Conservation (phyloP, 495 filamentous ascomycete genomes). For the Penicillium psychrofluorescens region DNA sequence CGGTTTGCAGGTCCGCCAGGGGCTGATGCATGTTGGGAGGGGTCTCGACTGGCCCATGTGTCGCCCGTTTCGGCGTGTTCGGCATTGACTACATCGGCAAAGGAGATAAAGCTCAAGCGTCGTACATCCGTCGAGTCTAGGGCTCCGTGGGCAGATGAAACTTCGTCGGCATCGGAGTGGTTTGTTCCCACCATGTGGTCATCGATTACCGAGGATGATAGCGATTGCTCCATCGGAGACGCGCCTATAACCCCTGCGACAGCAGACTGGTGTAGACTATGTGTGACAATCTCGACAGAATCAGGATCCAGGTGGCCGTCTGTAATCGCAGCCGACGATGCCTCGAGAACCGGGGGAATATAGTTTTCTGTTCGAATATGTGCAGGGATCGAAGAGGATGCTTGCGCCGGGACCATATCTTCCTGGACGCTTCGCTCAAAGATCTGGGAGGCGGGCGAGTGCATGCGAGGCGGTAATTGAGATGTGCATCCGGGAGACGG, state of each 20-base stretch:
- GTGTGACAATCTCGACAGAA: conserved; percentile 81
- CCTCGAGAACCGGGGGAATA: conserved; percentile 84
- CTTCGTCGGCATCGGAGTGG: conserved; percentile 50
- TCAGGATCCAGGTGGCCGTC: conserved; percentile 48
- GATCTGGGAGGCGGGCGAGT: conserved; percentile 72
- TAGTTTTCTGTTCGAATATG: conserved; percentile 90
- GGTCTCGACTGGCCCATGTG: conserved; percentile 38
- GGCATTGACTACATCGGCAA: conserved; percentile 88
- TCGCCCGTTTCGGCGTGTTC: conserved; percentile 55
- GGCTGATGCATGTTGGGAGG: conserved; percentile 45
- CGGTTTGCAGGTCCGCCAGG: conserved; percentile 45
- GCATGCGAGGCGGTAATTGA: conserved; percentile 50
- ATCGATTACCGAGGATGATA: conserved; percentile 21
- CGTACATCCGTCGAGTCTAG: conserved; percentile 71
- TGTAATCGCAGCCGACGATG: conserved; percentile 82
- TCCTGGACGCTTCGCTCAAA: conserved; percentile 94
- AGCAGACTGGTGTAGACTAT: conserved; percentile 73
- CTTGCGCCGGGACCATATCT: conserved; percentile 49
- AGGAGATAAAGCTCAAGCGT: conserved; percentile 84
- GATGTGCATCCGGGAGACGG: conserved; percentile 43
- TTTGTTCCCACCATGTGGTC: conserved; percentile 50
- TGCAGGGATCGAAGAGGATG: conserved; percentile 63
- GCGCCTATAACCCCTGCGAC: conserved; percentile 50
- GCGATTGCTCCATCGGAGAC: conserved; percentile 22
- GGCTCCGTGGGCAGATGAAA: conserved; percentile 42